Conservation (phyloP, 2,329 filamentous ascomycete genomes). For the Colletotrichum tanaceti region DNA sequence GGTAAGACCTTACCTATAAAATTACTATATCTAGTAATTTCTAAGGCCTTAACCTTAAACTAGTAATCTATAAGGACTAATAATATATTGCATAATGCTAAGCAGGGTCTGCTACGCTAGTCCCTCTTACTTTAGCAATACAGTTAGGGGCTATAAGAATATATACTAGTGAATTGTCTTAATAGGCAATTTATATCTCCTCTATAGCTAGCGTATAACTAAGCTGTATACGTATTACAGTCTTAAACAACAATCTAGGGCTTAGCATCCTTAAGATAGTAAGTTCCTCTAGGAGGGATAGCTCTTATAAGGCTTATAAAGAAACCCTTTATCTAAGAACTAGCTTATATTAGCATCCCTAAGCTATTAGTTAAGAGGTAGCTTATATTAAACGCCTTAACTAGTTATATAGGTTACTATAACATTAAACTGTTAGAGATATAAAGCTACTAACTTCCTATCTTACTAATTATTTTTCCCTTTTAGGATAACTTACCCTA, state of each 20-base stretch:
- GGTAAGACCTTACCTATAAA: background rate
- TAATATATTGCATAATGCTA: background rate
- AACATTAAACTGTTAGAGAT: background rate
- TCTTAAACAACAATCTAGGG: background rate
- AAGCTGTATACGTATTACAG: background rate
- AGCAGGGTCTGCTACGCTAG: background rate
- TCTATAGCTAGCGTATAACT: background rate
- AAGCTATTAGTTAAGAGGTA: background rate
- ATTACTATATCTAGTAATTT: background rate
- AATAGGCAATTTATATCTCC: background rate
- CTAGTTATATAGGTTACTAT: background rate
- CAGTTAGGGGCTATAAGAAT: background rate
- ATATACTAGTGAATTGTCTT: background rate
- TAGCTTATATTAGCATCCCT: background rate
- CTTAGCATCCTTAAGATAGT: background rate
- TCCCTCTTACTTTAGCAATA: background rate
- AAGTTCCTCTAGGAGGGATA: conserved; percentile 10
- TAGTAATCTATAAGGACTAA: background rate
- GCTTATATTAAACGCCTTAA: background rate
- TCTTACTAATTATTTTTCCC: background rate
- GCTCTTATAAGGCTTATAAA: background rate
- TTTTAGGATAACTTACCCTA: background rate
- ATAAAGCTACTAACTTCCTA: background rate
- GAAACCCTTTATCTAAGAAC: conserved; percentile 2
- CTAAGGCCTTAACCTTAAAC: background rate